phyloP scores from a whole-genome alignment of 352 stramenopile species.

The Peronosclerospora sorghi region DNA sequence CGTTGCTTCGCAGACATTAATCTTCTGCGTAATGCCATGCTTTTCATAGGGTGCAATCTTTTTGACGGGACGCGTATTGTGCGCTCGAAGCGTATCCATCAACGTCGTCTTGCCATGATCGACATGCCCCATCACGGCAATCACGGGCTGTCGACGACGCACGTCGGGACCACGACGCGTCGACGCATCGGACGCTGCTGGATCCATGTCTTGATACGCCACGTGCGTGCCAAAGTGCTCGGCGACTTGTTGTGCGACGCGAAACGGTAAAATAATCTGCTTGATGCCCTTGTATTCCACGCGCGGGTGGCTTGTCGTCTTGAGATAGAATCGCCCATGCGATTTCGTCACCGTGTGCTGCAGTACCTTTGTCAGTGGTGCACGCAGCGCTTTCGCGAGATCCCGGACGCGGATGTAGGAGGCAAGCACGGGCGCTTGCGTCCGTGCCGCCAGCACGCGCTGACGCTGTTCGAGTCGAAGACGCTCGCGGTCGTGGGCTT shows the following conservation, averaged over 20 bases:
- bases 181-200: slow-evolving; percentile 18
- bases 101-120: slow-evolving; percentile 99
- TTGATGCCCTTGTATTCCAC: slow-evolving; percentile 74
- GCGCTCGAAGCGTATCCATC: slow-evolving; percentile 90
- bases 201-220: slow-evolving; percentile 56
- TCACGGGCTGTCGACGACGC: slow-evolving; percentile 84
- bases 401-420: slow-evolving; percentile 64
- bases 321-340: slow-evolving; percentile 44
- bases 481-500: slow-evolving; percentile 5
- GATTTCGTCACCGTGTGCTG: slow-evolving; percentile 42
- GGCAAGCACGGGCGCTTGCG: slow-evolving; percentile 13
- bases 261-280: slow-evolving; percentile 60
- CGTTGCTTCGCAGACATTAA: slow-evolving; percentile 92
- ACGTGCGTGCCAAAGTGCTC: slow-evolving; percentile 28
- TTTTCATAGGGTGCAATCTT: slow-evolving; percentile 89
- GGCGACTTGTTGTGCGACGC: slow-evolving; percentile 44
- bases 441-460: slow-evolving; percentile 15
- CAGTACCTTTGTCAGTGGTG: slow-evolving; percentile 60
- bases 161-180: slow-evolving; percentile 10
- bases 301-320: slow-evolving; percentile 23
- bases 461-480: slow-evolving; percentile 9
- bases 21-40: slow-evolving; percentile 98
- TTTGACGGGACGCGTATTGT: slow-evolving; percentile 24
- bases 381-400: slow-evolving; percentile 56
- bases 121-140: slow-evolving; percentile 99